Evolutionary conservation across 225 moss, liverwort and hornwort genomes (phyloP), one percentile per base, ranked within the genome.

Genomic region (Polytrichum formosum): DNA sequence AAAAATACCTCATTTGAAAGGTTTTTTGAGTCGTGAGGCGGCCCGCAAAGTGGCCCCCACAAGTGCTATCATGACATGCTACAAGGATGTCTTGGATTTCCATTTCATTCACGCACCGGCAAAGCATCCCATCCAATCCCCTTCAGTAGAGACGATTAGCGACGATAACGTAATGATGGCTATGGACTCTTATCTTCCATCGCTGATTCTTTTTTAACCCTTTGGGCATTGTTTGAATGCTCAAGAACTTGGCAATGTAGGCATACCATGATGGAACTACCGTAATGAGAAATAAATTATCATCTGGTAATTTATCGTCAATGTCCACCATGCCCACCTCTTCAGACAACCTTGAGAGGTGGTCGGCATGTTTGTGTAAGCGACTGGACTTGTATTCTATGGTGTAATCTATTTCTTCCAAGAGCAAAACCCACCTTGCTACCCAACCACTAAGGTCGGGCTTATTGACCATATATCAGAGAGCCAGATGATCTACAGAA

Each of bases 21-120:
- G 56, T 16, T 26, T 73, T 73, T 31, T 67, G 59, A 18, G 30
- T 19, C 5, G 5, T 67, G 17, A 35, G 37, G 4, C 2, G 18
- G 4, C 66, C 5, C 2, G 2, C 17, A 67, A 67, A 67, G 28
- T 67, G 66, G 8, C 66, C 66, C 6, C 66, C 66, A 67, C 66
- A 67, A 5, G 66, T 4, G 2, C 5, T 46, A 67, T 35, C 5
- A 22, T 67, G 66, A 0, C 6, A 67, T 16, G 1, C 66, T 7
- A 17, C 2, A 5, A 67, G 58, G 16, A 63, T 27, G 5, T 63
- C 28, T 5, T 25, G 63, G 9, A 63, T 19, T 28, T 26, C 63
- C 18, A 3, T 19, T 6, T 25, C 5, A 5, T 8, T 28, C 5
- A 63, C 26, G 28, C 63, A 63, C 5, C 17, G 28, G 10, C 19